Evolutionary conservation across 176 grass and related monocot species (phyloP).

Genomic region (Eleusine indica): DNA sequence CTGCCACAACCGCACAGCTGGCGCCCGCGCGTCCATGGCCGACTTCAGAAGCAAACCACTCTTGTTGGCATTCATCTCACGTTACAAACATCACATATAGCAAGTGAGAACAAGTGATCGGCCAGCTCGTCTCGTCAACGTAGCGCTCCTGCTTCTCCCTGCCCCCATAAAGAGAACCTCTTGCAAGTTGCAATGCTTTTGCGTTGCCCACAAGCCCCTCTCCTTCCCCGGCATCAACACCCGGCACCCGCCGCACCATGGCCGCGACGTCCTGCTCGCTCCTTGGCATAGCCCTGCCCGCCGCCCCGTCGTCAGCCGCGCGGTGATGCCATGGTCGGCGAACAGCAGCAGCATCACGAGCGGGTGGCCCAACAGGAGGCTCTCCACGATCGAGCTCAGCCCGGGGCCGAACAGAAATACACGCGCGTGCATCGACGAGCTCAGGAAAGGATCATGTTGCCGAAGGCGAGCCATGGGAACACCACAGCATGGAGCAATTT

Average conservation of each 20-base stretch:
- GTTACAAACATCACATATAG: no score
- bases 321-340: conserved; percentile 34
- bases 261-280: conserved; percentile 10
- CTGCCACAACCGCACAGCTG: no score
- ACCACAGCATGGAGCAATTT: no score
- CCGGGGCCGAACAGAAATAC: no score
- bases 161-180: neutral
- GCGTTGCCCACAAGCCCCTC: conserved; percentile 17
- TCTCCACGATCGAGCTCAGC: conserved; percentile 31
- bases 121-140: neutral
- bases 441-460: no score
- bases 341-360: conserved; percentile 45
- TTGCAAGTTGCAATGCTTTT: neutral
- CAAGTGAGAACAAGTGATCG: no score
- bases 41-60: no score
- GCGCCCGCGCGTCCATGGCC: no score
- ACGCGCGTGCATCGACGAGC: no score
- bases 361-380: conserved; percentile 39
- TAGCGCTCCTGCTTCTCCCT: neutral
- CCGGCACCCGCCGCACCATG: conserved; percentile 22
- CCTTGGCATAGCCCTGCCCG: conserved; percentile 36
- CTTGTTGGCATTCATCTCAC: no score
- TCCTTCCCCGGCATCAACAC: conserved; percentile 43
- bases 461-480: no score
- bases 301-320: neutral